Percentiles rank a stretch among this genome's conserved stretches.
phyloP scores from a whole-genome alignment of 345 rosid genomes.

The Citropsis articulata region DNA sequence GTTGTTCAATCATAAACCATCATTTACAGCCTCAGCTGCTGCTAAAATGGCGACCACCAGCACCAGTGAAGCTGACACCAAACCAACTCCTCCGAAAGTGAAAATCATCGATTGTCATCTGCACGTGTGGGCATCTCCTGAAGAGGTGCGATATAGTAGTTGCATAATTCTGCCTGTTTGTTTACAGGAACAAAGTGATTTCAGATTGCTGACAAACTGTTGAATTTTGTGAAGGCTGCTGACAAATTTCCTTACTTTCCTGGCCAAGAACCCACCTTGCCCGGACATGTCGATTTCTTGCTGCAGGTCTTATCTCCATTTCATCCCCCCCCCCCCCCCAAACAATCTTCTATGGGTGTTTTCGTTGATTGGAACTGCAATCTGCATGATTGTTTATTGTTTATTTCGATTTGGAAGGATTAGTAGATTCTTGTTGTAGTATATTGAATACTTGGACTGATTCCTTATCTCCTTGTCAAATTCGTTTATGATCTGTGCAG shows the following conservation, averaged over 20 bases:
- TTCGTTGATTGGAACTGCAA: neutral
- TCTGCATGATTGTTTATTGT: neutral
- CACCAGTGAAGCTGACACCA: conserved; percentile 27
- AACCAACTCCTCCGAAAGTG: conserved; percentile 22
- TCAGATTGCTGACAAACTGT: neutral
- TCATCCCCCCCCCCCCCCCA: too few relatives aligned
- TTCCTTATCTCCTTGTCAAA: neutral
- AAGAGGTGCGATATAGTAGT: conserved; percentile 42
- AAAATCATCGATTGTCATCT: conserved; percentile 78
- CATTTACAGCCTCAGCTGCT: conserved; percentile 19
- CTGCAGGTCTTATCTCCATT: conserved; percentile 50
- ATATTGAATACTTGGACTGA: neutral
- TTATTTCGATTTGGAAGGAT: neutral
- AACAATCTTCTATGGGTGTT: neutral
- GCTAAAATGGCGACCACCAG: conserved; percentile 52
- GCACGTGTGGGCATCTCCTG: conserved; percentile 92
- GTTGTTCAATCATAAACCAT: conserved; percentile 1
- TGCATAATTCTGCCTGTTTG: too few relatives aligned
- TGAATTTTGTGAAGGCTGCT: conserved; percentile 50
- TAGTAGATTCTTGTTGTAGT: neutral
- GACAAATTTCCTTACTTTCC: conserved; percentile 76
- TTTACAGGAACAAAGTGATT: neutral
- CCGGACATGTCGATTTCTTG: conserved; percentile 79
- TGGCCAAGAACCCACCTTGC: conserved; percentile 84
- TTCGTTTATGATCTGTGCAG: conserved; percentile 30